A percentile compares a stretch with the other conserved stretches of the same genome.
phyloP scores from a whole-genome alignment of 1,139 yeast genomes.

The Nakaseomyces nivariensis region DNA sequence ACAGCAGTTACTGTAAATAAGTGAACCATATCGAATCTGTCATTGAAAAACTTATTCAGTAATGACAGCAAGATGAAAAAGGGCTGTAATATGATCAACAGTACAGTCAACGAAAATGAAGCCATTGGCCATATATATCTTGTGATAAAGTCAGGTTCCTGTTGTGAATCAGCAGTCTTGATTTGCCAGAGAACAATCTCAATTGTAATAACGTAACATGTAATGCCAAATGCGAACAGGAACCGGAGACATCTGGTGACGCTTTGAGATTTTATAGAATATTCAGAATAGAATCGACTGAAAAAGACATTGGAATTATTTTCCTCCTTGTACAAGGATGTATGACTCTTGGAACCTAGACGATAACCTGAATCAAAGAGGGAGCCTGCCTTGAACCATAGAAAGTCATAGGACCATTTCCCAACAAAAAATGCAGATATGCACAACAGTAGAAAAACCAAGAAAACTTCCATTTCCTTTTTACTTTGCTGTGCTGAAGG shows the following conservation, averaged over 20 bases:
- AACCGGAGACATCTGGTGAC: constrained; percentile 14
- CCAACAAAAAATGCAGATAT: constrained; percentile 11
- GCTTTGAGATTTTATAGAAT: constrained; percentile 22
- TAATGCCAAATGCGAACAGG: constrained; percentile 24
- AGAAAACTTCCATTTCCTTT: constrained; percentile 11
- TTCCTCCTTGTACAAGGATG: constrained; percentile 3
- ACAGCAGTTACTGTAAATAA: constrained; percentile 17
- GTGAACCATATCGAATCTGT: constrained; percentile 18
- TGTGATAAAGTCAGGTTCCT: constrained; percentile 17
- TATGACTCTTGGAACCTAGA: neutral
- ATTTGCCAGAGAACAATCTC: constrained; percentile 29
- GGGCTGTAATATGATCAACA: constrained; percentile 28
- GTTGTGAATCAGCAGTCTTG: constrained; percentile 16
- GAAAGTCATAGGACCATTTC: constrained; percentile 11
- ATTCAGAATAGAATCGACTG: constrained; percentile 24
- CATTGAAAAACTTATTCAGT: constrained; percentile 30
- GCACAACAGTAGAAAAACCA: constrained; percentile 11
- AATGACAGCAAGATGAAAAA: constrained; percentile 24
- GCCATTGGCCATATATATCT: constrained; percentile 23
- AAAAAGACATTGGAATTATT: constrained; percentile 11
- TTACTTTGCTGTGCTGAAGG: too few relatives aligned
- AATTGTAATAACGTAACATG: constrained; percentile 21
- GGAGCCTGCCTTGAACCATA: constrained; percentile 14
- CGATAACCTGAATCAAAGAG: constrained; percentile 11
- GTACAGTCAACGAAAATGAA: constrained; percentile 15